Conservation (phyloP, 441 rosid species). For the Croton setiger region DNA sequence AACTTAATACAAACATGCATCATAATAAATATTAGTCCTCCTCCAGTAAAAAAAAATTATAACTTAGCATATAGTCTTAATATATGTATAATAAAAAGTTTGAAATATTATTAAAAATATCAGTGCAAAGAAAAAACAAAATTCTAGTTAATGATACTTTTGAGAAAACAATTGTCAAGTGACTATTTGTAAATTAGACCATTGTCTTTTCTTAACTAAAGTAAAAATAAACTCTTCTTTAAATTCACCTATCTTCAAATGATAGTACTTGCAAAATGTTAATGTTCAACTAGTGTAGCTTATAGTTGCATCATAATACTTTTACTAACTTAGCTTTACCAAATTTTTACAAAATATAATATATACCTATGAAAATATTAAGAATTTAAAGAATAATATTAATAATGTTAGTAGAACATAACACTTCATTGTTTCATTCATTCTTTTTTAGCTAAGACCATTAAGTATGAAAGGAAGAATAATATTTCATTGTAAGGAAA, state of each 20-base stretch:
- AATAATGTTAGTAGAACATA: background rate
- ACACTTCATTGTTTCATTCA: slow-evolving; percentile 75
- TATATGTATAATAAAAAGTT: too few species aligned
- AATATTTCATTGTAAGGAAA: slow-evolving; percentile 62
- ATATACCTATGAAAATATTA: background rate
- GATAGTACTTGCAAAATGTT: slow-evolving; percentile 70
- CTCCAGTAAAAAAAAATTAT: too few species aligned
- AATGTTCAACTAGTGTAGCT: slow-evolving; percentile 65
- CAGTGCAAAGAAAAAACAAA: too few species aligned
- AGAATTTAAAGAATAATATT: background rate
- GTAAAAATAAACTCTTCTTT: slow-evolving; percentile 11
- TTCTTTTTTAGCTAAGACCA: slow-evolving; percentile 82
- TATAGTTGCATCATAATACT: slow-evolving; percentile 73
- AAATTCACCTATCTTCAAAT: slow-evolving; percentile 42
- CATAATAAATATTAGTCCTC: too few species aligned
- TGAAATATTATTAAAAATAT: too few species aligned
- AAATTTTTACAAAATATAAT: background rate
- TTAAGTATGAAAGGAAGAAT: slow-evolving; percentile 75
- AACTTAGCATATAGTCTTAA: too few species aligned
- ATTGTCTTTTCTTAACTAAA: background rate
- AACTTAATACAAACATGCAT: too few species aligned
- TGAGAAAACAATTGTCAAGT: background rate
- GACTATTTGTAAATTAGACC: background rate
- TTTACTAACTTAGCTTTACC: slow-evolving; percentile 5
- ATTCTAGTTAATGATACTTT: background rate